A percentile compares a stretch with the other conserved stretches of the same genome.
These are phyloP conservation scores for Clitopilus hobsonii DNA, from an alignment of 768 basidiomycete species.

Conservation along the genomic window DNA sequence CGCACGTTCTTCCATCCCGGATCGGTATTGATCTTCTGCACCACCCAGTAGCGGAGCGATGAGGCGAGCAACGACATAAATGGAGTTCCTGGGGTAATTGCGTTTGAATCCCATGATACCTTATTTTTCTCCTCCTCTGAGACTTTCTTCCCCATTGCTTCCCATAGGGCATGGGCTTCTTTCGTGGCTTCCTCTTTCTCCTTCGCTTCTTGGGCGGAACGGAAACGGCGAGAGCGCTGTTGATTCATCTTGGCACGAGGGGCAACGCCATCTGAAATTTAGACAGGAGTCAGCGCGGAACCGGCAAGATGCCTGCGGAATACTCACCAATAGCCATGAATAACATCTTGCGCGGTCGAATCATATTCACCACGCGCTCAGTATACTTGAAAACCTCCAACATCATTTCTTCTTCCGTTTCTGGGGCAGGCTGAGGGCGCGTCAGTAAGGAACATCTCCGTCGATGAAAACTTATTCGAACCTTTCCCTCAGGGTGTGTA, in stretches of 20 bases:
- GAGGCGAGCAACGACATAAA: conserved; percentile 93
- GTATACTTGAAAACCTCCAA: conserved; percentile 95
- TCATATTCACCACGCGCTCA: conserved; percentile 95
- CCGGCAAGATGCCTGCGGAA: neutral
- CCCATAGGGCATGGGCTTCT: conserved; percentile 81
- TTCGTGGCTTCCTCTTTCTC: conserved; percentile 87
- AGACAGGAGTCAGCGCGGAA: conserved; percentile 1
- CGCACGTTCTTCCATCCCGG: conserved; percentile 91
- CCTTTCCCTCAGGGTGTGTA: conserved; percentile 98
- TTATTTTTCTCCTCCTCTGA: conserved; percentile 81
- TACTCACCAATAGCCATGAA: conserved; percentile 96
- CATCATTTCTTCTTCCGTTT: conserved; percentile 99
- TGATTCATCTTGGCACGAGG: conserved; percentile 99
- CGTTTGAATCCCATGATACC: conserved; percentile 95
- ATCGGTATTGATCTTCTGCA: conserved; percentile 90
- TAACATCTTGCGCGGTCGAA: conserved; percentile 88
- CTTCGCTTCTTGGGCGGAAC: conserved; percentile 90
- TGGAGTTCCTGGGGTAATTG: conserved; percentile 97
- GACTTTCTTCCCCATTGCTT: conserved; percentile 92
- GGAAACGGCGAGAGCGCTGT: conserved; percentile 94
- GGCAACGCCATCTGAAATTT: conserved; percentile 80
- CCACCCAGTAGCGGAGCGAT: conserved; percentile 94
- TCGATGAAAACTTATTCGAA: conserved; percentile 20
- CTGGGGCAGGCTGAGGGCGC: conserved; percentile 74
- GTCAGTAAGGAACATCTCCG: conserved; percentile 2